phyloP scores from a whole-genome alignment of 345 rosid species.

The Aquilaria malaccensis region DNA sequence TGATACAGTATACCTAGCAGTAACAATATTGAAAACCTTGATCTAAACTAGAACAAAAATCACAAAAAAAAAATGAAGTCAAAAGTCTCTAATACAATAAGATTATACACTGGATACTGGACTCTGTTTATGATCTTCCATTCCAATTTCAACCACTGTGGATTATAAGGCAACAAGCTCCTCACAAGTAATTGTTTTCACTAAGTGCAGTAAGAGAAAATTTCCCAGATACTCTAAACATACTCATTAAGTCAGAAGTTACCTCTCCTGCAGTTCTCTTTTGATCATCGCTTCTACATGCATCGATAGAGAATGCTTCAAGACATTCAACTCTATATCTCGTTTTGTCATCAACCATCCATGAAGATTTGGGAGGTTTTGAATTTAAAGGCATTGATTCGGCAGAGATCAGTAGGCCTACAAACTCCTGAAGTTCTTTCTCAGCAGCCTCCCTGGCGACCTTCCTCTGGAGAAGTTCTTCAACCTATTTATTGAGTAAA shows the following conservation, averaged over 20 bases:
- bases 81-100: no score
- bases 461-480: conserved; percentile 62
- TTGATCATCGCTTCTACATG: conserved; percentile 63
- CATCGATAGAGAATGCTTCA: conserved; percentile 81
- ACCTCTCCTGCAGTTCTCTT: conserved; percentile 71
- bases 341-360: conserved; percentile 61
- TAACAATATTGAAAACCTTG: no score
- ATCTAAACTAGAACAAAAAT: no score
- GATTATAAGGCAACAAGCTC: not conserved
- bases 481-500: conserved; percentile 43
- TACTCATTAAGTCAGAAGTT: conserved; percentile 17
- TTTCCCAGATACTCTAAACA: no score
- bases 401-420: conserved; percentile 58
- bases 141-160: not conserved
- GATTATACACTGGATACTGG: no score
- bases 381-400: conserved; percentile 48
- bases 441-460: conserved; percentile 73
- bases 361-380: conserved; percentile 76
- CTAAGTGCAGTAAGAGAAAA: no score
- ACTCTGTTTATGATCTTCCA: not conserved
- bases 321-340: conserved; percentile 54
- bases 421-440: conserved; percentile 68
- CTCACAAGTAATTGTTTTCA: conserved; percentile 8
- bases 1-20: no score
- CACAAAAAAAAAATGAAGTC: no score